phyloP scores from a whole-genome alignment of 225 moss, liverwort and hornwort species.

The Asterella californica region DNA sequence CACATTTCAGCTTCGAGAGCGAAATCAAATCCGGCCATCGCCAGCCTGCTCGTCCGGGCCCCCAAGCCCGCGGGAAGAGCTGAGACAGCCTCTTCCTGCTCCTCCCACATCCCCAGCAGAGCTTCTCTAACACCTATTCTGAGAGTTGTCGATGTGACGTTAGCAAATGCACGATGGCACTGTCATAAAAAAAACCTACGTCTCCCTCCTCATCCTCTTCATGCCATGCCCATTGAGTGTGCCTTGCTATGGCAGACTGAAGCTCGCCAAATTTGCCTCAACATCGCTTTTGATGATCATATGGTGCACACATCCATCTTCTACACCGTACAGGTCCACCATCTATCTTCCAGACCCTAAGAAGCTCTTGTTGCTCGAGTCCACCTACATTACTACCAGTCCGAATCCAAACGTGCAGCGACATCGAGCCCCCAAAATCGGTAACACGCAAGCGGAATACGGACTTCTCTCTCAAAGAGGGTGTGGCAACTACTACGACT shows the following conservation, averaged over 20 bases:
- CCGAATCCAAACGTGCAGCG: constrained; percentile 4
- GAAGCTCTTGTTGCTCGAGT: not conserved
- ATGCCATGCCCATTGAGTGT: not conserved
- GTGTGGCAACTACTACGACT: not conserved
- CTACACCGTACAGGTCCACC: not conserved
- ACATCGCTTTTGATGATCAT: not conserved
- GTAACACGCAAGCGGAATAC: not conserved
- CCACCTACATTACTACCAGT: not conserved
- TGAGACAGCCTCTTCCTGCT: not conserved
- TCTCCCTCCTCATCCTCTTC: not conserved
- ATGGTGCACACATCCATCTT: not conserved
- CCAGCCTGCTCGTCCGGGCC: not conserved
- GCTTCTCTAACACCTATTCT: not conserved
- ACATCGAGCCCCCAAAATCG: not conserved
- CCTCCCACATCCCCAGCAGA: not conserved
- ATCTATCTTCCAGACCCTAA: not conserved
- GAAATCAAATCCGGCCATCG: constrained; percentile 1
- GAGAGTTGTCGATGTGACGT: not conserved
- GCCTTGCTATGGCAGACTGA: not conserved
- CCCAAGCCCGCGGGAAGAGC: not conserved
- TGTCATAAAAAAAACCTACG: not conserved
- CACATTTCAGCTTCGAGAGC: not conserved
- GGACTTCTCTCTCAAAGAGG: not conserved
- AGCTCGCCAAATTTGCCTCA: too few relatives aligned
- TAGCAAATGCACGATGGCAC: not conserved